Evolutionary conservation across 192 early-diverging fungal genomes (phyloP).

Genomic region (Podila clonocystis): DNA sequence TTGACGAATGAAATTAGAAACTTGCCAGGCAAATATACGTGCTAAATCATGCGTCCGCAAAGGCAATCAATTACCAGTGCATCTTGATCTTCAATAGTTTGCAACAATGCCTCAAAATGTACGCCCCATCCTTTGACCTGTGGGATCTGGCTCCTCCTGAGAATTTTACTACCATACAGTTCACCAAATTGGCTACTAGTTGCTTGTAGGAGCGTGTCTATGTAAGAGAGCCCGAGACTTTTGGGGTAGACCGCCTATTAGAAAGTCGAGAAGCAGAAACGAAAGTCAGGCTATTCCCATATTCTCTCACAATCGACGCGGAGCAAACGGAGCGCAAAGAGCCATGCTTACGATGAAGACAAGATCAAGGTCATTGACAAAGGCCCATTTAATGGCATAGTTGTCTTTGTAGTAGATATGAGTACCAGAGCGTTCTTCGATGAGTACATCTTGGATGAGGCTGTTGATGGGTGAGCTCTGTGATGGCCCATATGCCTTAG

Average conservation of each 20-base stretch:
- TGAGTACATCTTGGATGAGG: constrained; percentile 81
- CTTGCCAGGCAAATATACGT: background rate
- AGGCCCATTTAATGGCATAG: constrained; percentile 81
- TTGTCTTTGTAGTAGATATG: constrained; percentile 73
- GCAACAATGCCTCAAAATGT: constrained; percentile 73
- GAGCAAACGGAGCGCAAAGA: background rate
- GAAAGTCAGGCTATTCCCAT: background rate
- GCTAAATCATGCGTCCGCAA: background rate
- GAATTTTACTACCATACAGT: constrained; percentile 60
- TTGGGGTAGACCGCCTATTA: constrained; percentile 85
- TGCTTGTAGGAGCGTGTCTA: constrained; percentile 82
- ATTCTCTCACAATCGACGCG: no score
- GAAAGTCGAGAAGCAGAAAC: background rate
- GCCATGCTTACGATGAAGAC: constrained; percentile 73
- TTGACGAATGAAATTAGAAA: background rate
- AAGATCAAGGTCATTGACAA: constrained; percentile 83
- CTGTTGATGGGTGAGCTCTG: constrained; percentile 72
- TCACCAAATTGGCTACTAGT: constrained; percentile 75
- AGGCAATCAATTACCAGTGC: constrained; percentile 47
- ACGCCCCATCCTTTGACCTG: constrained; percentile 67
- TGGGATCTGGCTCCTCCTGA: constrained; percentile 32
- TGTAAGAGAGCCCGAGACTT: constrained; percentile 84
- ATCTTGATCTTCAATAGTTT: constrained; percentile 75
- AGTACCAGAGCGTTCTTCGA: constrained; percentile 73
- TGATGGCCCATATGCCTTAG: constrained; percentile 70